phyloP scores from a whole-genome alignment of 164 flowering plant species.

The Vitis cinerea region DNA sequence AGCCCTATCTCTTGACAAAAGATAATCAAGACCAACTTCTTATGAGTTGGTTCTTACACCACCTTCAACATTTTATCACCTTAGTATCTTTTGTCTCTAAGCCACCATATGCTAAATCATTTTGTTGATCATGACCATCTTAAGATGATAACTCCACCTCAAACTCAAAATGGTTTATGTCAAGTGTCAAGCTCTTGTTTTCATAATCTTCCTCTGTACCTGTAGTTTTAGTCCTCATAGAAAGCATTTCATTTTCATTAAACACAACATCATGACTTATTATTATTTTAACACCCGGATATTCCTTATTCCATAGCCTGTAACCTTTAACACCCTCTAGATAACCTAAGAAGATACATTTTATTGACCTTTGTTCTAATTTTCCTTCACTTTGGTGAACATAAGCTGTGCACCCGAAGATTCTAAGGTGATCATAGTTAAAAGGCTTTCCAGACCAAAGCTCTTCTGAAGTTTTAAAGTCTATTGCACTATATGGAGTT shows the following conservation, averaged over 20 bases:
- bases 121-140: too few relatives aligned
- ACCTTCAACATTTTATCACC: too few relatives aligned
- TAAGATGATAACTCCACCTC: too few relatives aligned
- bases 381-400: not conserved
- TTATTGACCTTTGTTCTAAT: not conserved
- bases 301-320: not conserved
- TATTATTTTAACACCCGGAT: not conserved
- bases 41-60: too few relatives aligned
- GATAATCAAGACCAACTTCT: not conserved
- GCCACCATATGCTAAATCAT: too few relatives aligned
- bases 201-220: too few relatives aligned
- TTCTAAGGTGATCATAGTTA: not conserved
- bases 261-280: too few relatives aligned
- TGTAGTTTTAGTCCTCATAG: too few relatives aligned
- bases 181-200: too few relatives aligned
- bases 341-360: not conserved
- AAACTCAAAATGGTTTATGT: too few relatives aligned
- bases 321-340: not conserved
- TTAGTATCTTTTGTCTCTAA: too few relatives aligned
- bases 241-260: too few relatives aligned
- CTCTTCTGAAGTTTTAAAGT: not conserved
- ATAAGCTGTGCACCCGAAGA: constrained; percentile 1
- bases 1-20: not conserved
- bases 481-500: not conserved
- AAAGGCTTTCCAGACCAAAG: not conserved